A percentile compares a stretch with the other conserved stretches of the same genome.
Evolutionary conservation across 768 basidiomycete genomes (phyloP).

Genomic region (Leucocoprinus leucothites): DNA sequence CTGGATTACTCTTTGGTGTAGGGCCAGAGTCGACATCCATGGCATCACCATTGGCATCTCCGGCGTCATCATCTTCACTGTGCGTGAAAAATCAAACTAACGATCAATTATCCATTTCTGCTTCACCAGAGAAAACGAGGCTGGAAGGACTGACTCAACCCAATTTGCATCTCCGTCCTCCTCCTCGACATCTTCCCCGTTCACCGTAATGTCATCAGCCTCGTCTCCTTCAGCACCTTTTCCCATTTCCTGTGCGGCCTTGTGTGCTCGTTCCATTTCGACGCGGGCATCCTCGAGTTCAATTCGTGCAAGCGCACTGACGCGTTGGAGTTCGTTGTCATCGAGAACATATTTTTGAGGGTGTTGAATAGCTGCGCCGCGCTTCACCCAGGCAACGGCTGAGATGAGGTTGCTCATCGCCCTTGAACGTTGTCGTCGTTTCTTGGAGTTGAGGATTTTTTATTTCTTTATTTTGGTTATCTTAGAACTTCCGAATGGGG

Average conservation of each 20-base stretch:
- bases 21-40: conserved; percentile 58
- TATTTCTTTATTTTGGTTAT: not conserved
- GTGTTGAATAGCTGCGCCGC: conserved; percentile 70
- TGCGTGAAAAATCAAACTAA: conserved; percentile 17
- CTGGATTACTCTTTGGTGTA: conserved; percentile 33
- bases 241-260: conserved; percentile 71
- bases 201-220: conserved; percentile 50
- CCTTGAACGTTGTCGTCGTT: not conserved
- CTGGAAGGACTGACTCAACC: conserved; percentile 76
- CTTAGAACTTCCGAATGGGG: not conserved
- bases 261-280: conserved; percentile 80
- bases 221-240: conserved; percentile 61
- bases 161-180: conserved; percentile 57
- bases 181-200: conserved; percentile 40
- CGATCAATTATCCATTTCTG: conserved; percentile 10
- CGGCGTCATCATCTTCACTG: conserved; percentile 46
- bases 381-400: conserved; percentile 73
- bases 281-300: conserved; percentile 87
- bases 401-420: conserved; percentile 77
- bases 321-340: conserved; percentile 84
- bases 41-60: conserved; percentile 59
- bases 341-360: conserved; percentile 90
- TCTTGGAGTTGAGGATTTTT: not conserved
- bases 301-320: conserved; percentile 82
- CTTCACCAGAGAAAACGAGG: conserved; percentile 3